Evolutionary conservation across 2,329 filamentous ascomycete species (phyloP).

Genomic region (Aspergillus tubingensis): DNA sequence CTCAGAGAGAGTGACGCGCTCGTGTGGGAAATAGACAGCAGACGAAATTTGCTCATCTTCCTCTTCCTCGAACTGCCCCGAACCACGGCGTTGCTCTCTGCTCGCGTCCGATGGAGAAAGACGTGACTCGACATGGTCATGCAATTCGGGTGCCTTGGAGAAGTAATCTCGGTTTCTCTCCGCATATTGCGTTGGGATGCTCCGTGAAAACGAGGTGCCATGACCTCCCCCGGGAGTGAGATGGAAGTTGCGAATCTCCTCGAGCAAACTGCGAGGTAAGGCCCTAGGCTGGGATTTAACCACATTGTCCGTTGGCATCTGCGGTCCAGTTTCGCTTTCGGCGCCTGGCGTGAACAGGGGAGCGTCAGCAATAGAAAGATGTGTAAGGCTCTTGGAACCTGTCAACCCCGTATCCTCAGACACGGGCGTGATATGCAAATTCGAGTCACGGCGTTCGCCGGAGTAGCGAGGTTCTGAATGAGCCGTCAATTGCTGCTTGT

Average conservation of each 20-base stretch:
- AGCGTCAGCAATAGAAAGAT: conserved; percentile 28
- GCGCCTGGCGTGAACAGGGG: conserved; percentile 23
- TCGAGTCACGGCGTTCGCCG: conserved; percentile 16
- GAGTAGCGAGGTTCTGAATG: conserved; percentile 18
- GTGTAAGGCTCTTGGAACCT: conserved; percentile 29
- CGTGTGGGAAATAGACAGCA: conserved; percentile 65
- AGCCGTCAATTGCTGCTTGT: conserved; percentile 15
- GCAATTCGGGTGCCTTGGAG: conserved; percentile 18
- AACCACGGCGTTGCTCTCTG: conserved; percentile 24
- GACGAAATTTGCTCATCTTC: conserved; percentile 67
- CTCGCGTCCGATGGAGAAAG: conserved; percentile 27
- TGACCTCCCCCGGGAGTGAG: conserved; percentile 50
- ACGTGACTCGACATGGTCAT: conserved; percentile 11
- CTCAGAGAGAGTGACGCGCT: conserved; percentile 45
- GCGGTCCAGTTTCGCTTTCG: conserved; percentile 11
- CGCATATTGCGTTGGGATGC: conserved; percentile 41
- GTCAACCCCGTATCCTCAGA: conserved; percentile 24
- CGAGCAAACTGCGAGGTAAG: conserved; percentile 54
- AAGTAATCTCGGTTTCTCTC: conserved; percentile 37
- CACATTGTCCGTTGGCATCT: conserved; percentile 24
- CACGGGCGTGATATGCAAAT: conserved; percentile 2
- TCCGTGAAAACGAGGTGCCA: conserved; percentile 48
- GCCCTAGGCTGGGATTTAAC: conserved; percentile 30
- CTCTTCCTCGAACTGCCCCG: conserved; percentile 51
- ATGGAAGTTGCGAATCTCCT: conserved; percentile 60